Evolutionary conservation across 2,329 filamentous ascomycete species (phyloP).

Genomic region (Xylariaceae sp.): DNA sequence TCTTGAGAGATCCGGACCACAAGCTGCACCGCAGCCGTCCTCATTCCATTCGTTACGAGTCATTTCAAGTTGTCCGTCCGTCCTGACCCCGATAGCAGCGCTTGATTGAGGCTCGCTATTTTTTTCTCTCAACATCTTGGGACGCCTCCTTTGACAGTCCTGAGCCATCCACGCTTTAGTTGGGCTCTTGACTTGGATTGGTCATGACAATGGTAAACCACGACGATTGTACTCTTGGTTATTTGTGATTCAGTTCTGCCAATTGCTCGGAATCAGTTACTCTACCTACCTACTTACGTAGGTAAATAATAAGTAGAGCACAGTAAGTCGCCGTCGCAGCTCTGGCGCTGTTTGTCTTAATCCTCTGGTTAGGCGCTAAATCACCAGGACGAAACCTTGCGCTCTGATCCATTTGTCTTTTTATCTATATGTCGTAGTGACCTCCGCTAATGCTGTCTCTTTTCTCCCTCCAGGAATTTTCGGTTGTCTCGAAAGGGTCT

Average conservation of each 20-base stretch:
- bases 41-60: background rate
- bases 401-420: background rate
- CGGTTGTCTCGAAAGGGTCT: background rate
- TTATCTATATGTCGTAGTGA: background rate
- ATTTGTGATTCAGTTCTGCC: conserved; percentile 27
- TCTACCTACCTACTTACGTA: background rate
- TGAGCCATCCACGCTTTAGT: conserved; percentile 1
- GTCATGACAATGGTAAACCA: conserved; percentile 28
- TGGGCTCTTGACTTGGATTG: conserved; percentile 11
- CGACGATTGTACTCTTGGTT: conserved; percentile 22
- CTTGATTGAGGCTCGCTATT: background rate
- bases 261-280: conserved; percentile 9
- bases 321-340: conserved; percentile 14
- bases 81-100: background rate
- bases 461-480: background rate
- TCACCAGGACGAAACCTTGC: background rate
- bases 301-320: conserved; percentile 3
- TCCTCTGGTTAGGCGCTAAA: background rate
- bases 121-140: conserved; percentile 11
- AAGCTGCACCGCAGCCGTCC: conserved; percentile 20
- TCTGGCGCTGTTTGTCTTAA: conserved; percentile 1
- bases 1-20: conserved; percentile 22
- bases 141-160: conserved; percentile 5
- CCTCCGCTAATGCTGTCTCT: conserved; percentile 10
- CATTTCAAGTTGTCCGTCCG: background rate